Evolutionary conservation across 345 rosid species (phyloP), one percentile per base, ranked within the genome.

Genomic region (Citrus trifoliata): DNA sequence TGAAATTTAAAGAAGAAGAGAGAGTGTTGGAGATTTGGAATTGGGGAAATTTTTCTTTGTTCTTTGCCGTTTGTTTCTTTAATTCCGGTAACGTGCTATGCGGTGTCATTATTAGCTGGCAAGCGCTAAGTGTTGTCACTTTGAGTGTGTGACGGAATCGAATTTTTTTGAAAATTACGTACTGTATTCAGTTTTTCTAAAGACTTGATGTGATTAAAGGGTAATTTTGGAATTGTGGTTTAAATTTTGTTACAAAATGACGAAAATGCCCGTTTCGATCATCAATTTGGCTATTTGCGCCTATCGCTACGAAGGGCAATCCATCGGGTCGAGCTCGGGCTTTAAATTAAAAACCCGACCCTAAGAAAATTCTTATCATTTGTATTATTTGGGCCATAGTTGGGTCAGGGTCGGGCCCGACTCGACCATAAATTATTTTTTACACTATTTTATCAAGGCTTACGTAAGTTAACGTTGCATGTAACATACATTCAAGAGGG

Each of bases 101-200:
- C 25, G 79, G 33, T 4, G 4, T 79, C n/a, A 38, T 61, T 40
- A 70, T 86, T 81, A 88, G 88, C 90, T 88, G 90, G 78, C 86
- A 86, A 70, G 48, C 86, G 84, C 87, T 82, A 79, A 79, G 33
- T 67, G 73, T 56, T 35, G 73, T 35, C 73, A 24, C 72, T 53
- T 19, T 18, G 18, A 38, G 53, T 53, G 37, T 7, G n/a, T 8
- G 12, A 16, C 19, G 2, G 40, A 16, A 18, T 18, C 24, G 68
- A 65, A 19, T 19, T 35, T 33, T 35, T 33, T 66, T 33, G 6
- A 65, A 63, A 65, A 66, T 66, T 35, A 66, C 46, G 21, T 21
- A 21, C 1, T 19, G 8, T 4, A 2, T 64, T 35, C 2, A 42
- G 16, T 10, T 10, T 46, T 12, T 46, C 33, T 3, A 18, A 16